Base-by-base conservation (phyloP, 441 rosid genomes). In the Brassica balearica region DNA sequence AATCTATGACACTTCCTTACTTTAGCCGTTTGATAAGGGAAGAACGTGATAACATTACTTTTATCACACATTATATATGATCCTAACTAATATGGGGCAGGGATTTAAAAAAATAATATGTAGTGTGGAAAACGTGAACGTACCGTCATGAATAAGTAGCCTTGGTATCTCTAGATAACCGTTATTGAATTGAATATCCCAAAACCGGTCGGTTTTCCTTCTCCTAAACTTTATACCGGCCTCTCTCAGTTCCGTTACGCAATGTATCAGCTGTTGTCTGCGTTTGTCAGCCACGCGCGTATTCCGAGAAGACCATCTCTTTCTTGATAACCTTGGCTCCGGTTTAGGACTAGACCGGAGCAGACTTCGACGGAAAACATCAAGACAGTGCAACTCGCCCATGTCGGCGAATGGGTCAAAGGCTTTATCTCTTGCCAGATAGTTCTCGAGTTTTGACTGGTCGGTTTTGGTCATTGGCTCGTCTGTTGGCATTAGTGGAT, bases 401-500 rank as follows among this genome's bases (percentile, higher is more conserved):
- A 82, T 85, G 60, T 93, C 88, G 0, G 91, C 83, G 6, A 90
- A 82, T 2, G 97, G 96, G 53, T 93, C 96, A 51, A 91, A 91
- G 1, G 79, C 43, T 41, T 34, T 80, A 2, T 80, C 72, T 6
- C 78, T 61, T 20, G 73, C 60, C 4, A 85, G 70, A 8, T 90
- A 86, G 48, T 85, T 88, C 75, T 87, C 88, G 67, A 87, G 78
- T 68, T 79, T 90, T 81, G 78, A 87, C 75, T 83, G 80, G 58
- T 88, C 86, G 6, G 74, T 77, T 77, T 87, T 86, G 8, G 90
- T 82, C 86, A 95, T 56, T 8, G 96, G 95, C 78, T 89, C 97
- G 38, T 90, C 97, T 0, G 98, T 91, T 34, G 97, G 99, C 89
- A 83, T 87, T 38, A 93, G 79, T 10, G 93, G 97, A 55, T 92